phyloP scores from a whole-genome alignment of 2,329 filamentous ascomycete genomes.

The Stromatinia cepivora region DNA sequence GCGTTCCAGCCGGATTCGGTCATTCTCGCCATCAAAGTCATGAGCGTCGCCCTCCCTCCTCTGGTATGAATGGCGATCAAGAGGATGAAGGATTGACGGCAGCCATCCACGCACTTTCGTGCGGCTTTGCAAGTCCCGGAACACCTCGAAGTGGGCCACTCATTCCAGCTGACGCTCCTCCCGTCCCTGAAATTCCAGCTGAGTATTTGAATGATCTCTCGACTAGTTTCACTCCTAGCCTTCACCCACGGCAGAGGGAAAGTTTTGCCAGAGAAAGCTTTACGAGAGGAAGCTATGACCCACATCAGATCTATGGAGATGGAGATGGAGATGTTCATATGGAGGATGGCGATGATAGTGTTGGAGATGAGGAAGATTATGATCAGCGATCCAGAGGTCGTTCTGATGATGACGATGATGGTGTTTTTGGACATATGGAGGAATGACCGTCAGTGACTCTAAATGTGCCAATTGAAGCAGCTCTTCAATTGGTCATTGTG shows the following conservation, averaged over 20 bases:
- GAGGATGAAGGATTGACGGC: conserved; percentile 86
- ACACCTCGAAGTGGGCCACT: conserved; percentile 67
- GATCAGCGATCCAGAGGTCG: conserved; percentile 59
- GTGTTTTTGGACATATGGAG: conserved; percentile 96
- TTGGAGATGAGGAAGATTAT: conserved; percentile 65
- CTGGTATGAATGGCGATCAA: conserved; percentile 72
- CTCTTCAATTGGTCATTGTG: conserved; percentile 17
- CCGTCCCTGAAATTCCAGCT: conserved; percentile 82
- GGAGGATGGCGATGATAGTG: conserved; percentile 64
- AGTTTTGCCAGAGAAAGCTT: conserved; percentile 43
- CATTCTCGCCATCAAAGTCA: conserved; percentile 69
- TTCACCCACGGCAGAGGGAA: conserved; percentile 63
- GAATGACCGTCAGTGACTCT: conserved; percentile 53
- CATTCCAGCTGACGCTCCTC: conserved; percentile 74
- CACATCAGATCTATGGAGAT: conserved; percentile 53
- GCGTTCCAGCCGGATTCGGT: conserved; percentile 52
- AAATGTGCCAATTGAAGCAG: conserved; percentile 11
- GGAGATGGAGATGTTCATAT: conserved; percentile 68
- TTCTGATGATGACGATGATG: conserved; percentile 88
- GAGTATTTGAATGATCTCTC: conserved; percentile 67
- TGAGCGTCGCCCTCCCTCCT: conserved; percentile 75
- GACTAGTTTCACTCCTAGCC: conserved; percentile 55
- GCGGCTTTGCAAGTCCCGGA: conserved; percentile 67
- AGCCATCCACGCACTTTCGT: conserved; percentile 85
- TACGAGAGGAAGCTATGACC: conserved; percentile 50